Conservation (phyloP, 176 grass and related monocot genomes). For the Hsuehochloa calcarea region DNA sequence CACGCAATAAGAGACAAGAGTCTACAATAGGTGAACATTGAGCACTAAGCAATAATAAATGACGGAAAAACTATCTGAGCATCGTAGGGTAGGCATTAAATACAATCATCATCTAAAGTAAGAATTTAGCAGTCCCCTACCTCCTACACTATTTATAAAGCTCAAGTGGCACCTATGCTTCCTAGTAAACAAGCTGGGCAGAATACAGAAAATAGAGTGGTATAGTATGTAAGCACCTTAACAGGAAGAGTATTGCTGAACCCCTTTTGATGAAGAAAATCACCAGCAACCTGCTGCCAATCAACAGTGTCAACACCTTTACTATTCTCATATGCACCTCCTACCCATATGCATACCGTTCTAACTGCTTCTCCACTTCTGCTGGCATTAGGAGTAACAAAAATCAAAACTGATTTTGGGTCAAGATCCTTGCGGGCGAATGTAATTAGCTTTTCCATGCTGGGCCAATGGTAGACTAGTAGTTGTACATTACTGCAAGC, state of each 20-base stretch:
- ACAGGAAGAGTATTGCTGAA: slow-evolving; percentile 59
- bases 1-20: neutral
- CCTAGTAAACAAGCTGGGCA: neutral
- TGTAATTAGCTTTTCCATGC: slow-evolving; percentile 66
- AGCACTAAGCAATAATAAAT: neutral
- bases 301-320: slow-evolving; percentile 52
- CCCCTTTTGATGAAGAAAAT: slow-evolving; percentile 66
- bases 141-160: neutral
- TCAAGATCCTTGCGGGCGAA: slow-evolving; percentile 68
- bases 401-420: slow-evolving; percentile 76
- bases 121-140: neutral
- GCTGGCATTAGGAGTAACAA: slow-evolving; percentile 56
- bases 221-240: slow-evolving; percentile 48
- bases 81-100: neutral
- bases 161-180: neutral
- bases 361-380: slow-evolving; percentile 49
- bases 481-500: slow-evolving; percentile 9
- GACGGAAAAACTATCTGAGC: slow-evolving; percentile 6
- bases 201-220: slow-evolving; percentile 7
- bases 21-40: neutral
- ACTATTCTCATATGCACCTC: slow-evolving; percentile 52
- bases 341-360: slow-evolving; percentile 68
- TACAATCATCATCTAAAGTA: neutral
- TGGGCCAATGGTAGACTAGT: slow-evolving; percentile 74
- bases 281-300: slow-evolving; percentile 58